Evolutionary conservation across 2,329 filamentous ascomycete species (phyloP), one percentile per base, ranked within the genome.

Genomic region (Botrytis fabae): DNA sequence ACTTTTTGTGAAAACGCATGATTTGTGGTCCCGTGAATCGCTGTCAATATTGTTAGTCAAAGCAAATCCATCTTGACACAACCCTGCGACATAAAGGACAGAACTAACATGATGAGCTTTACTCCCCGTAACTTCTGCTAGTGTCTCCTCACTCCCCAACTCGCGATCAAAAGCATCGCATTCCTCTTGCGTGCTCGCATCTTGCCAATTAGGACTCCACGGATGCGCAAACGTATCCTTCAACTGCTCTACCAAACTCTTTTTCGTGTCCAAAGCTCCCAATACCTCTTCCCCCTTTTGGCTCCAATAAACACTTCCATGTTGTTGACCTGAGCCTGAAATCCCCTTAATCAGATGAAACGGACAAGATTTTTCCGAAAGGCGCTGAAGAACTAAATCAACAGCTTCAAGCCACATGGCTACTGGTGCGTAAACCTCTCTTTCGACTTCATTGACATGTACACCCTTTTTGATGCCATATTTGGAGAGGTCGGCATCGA

Each of bases 1-100:
- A 89, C 76, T 93, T 93, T 73, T 90, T 88, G 77, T 92, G 91
- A 81, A 98, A 94, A 20, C 95, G 90, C 82, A 98, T 89, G 79
- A 99, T 98, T 82, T 99, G 96, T 4, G 94, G 93, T n/a, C 96
- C 96, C 40, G 95, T 98, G 85, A 99, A 99, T 75, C 96, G 92
- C 92, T 95, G 77, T 38, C 1, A 60, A 48, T 25, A 18, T 66
- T 10, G 70, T 78, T 69, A 78, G 76, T 65, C 73, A 70, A 35
- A 32, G 44, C 9, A 28, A 35, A 25, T 18, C 12, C 40, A 32
- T 10, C 32, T 25, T 32, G 8, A 0, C 25, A 54, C 12, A 1
- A n/a, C 2, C 22, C 10, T 12, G 59, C 22, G 22, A 18, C 4
- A 28, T 25, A 25, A 5, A 72, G 22, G 60, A 59, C 57, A 51